Conservation (phyloP, 371 early-diverging fungal genomes). For the Mortierella sp. region DNA sequence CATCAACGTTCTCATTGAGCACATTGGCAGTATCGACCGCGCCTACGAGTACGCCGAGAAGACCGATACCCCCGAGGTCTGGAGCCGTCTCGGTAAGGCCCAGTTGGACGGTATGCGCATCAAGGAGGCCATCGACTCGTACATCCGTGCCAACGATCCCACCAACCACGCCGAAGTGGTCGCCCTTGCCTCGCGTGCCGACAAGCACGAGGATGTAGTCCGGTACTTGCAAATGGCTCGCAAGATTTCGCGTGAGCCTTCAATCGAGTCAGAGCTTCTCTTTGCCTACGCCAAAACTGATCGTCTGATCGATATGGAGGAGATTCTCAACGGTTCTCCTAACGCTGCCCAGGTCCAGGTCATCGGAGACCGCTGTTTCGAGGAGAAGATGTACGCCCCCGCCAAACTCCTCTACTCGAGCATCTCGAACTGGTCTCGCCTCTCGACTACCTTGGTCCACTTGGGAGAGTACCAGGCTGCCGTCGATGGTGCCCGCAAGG, state of each 20-base stretch:
- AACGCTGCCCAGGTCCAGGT: conserved; percentile 94
- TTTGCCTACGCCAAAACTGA: conserved; percentile 96
- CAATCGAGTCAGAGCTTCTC: conserved; percentile 94
- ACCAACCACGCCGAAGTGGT: conserved; percentile 94
- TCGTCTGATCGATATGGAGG: conserved; percentile 92
- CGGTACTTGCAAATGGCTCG: conserved; percentile 95
- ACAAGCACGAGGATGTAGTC: conserved; percentile 94
- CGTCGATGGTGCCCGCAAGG: conserved; percentile 98
- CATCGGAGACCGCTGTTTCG: conserved; percentile 97
- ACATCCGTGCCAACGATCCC: conserved; percentile 94
- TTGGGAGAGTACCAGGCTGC: conserved; percentile 96
- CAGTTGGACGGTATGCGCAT: conserved; percentile 92
- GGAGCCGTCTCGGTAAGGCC: conserved; percentile 96
- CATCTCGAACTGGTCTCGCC: conserved; percentile 96
- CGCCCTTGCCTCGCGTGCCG: conserved; percentile 79
- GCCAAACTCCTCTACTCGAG: conserved; percentile 94
- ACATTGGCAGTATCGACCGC: conserved; percentile 93
- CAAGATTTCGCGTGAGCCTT: conserved; percentile 91
- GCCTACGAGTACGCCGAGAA: conserved; percentile 96
- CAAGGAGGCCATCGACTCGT: conserved; percentile 97
- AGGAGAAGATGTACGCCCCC: conserved; percentile 90
- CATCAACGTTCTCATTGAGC: conserved; percentile 90
- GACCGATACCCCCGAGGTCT: conserved; percentile 90
- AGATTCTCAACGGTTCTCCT: conserved; percentile 86
- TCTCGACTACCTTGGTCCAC: conserved; percentile 95